A percentile compares a stretch with the other conserved stretches of the same genome.
These are phyloP conservation scores for Lipomyces oligophaga DNA, from an alignment of 805 yeast genomes.

Conservation along the genomic window DNA sequence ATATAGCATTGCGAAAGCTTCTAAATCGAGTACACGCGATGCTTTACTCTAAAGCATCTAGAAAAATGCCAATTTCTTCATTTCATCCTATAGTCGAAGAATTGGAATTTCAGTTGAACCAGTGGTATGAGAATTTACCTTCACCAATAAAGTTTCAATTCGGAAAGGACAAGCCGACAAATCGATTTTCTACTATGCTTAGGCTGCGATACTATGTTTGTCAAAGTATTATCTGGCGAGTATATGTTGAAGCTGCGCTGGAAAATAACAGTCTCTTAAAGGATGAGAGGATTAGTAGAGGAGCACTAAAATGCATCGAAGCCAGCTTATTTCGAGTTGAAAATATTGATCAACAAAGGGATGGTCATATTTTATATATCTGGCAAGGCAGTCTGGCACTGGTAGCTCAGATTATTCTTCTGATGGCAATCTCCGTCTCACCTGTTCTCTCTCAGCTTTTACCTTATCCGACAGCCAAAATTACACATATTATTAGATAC, in stretches of 20 bases:
- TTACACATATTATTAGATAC: conserved; percentile 5
- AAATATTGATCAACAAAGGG: conserved; percentile 12
- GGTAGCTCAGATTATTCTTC: conserved; percentile 4
- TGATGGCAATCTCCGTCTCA: conserved; percentile 18
- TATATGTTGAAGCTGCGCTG: conserved; percentile 11
- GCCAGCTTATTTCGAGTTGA: conserved; percentile 15
- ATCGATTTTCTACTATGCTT: conserved; percentile 10
- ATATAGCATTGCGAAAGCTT: conserved; percentile 13
- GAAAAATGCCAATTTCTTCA: conserved; percentile 16
- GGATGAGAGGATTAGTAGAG: conserved; percentile 8
- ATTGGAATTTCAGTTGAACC: conserved; percentile 21
- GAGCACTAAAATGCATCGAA: conserved; percentile 18
- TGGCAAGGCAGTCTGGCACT: conserved; percentile 25
- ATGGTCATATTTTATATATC: conserved; percentile 15
- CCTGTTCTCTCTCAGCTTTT: conserved; percentile 4
- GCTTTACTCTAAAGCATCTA: conserved; percentile 10
- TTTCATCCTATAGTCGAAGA: conserved; percentile 21
- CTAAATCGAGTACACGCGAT: conserved; percentile 20
- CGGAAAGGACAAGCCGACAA: conserved; percentile 4
- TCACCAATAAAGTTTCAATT: conserved; percentile 5
- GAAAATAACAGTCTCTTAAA: conserved; percentile 9
- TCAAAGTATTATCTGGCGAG: conserved; percentile 18
- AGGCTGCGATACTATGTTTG: conserved; percentile 21
- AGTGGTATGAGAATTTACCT: conserved; percentile 22
- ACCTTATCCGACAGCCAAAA: not conserved